A percentile compares a stretch with the other conserved stretches of the same genome.
Evolutionary conservation across 768 basidiomycete genomes (phyloP).

Genomic region (Lepiota subincarnata): DNA sequence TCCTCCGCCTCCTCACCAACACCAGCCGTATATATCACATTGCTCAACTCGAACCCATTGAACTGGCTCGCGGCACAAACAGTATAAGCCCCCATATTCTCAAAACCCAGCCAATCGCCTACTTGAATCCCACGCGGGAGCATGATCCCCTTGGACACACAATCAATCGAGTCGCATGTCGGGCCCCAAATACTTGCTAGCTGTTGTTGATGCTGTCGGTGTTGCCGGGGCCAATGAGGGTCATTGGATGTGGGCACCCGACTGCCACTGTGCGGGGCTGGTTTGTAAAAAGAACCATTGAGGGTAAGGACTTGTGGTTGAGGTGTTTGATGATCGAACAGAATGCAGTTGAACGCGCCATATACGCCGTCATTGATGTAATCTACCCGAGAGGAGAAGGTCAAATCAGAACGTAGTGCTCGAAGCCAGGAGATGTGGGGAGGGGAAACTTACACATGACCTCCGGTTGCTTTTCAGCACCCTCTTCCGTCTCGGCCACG

Average conservation of each 20-base stretch:
- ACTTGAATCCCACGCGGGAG: conserved; percentile 72
- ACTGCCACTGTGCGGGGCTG: conserved; percentile 20
- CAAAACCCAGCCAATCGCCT: conserved; percentile 98
- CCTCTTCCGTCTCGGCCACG: conserved; percentile 12
- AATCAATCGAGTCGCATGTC: conserved; percentile 97
- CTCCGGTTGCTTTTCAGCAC: conserved; percentile 32
- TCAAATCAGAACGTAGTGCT: conserved; percentile 9
- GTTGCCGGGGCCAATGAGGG: too few relatives aligned
- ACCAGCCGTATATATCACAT: conserved; percentile 76
- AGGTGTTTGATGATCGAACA: conserved; percentile 86
- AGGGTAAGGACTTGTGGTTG: conserved; percentile 78
- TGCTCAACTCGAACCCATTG: conserved; percentile 84
- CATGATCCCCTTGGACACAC: conserved; percentile 62
- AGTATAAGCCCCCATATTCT: conserved; percentile 99
- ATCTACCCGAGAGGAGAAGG: conserved; percentile 44
- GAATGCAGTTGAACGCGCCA: conserved; percentile 93
- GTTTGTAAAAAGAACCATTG: conserved; percentile 59
- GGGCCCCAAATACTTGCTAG: conserved; percentile 92
- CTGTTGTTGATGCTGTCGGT: conserved; percentile 28
- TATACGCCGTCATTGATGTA: conserved; percentile 99
- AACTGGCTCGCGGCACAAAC: conserved; percentile 94
- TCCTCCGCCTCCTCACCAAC: conserved; percentile 41
- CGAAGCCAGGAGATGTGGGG: not conserved
- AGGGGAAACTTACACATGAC: conserved; percentile 79
- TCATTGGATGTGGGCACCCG: too few relatives aligned